phyloP scores from a whole-genome alignment of 1,139 yeast genomes.

The Nakaseomyces delphensis region DNA sequence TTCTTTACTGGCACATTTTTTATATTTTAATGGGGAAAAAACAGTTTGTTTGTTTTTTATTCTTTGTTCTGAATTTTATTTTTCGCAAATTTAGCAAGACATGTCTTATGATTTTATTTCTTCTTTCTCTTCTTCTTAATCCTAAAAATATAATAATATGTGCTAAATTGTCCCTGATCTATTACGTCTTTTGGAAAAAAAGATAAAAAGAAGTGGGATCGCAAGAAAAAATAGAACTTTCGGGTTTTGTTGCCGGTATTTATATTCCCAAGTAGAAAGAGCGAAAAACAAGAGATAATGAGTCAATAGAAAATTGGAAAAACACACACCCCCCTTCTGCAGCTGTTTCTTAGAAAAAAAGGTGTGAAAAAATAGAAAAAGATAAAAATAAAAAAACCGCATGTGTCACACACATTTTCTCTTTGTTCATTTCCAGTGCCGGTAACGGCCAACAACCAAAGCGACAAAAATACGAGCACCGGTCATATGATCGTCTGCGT shows the following conservation, averaged over 20 bases:
- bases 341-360: neutral
- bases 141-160: neutral
- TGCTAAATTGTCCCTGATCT: neutral
- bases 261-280: neutral
- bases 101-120: too few relatives aligned
- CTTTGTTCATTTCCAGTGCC: neutral
- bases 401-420: neutral
- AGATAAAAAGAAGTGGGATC: neutral
- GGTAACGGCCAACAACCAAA: neutral
- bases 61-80: neutral
- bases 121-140: neutral
- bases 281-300: neutral
- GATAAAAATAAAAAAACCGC: neutral
- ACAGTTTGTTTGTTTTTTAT: neutral
- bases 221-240: neutral
- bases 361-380: neutral
- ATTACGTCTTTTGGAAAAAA: too few relatives aligned
- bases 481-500: neutral
- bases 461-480: neutral
- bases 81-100: conserved; percentile 1
- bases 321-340: neutral
- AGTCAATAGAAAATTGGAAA: neutral
- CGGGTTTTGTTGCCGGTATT: too few relatives aligned
- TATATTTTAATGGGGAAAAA: neutral
- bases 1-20: neutral